These are phyloP conservation scores for Mycosphaerella sp. DNA, from an alignment of 2,329 filamentous ascomycete species.

Conservation along the genomic window DNA sequence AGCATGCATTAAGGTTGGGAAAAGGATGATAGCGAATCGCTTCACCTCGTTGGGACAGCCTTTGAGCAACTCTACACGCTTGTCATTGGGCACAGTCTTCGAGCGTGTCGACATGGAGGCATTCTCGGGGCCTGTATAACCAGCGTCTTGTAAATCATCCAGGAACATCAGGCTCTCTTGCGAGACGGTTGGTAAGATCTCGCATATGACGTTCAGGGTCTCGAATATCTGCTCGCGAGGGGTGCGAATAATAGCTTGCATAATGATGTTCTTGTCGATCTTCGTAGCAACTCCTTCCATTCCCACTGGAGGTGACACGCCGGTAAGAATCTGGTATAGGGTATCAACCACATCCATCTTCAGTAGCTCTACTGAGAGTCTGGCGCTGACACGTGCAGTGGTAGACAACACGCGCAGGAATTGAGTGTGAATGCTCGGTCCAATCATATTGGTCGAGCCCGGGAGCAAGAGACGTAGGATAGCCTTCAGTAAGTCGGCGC, in stretches of 20 bases:
- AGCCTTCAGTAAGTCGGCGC: slow-evolving; percentile 75
- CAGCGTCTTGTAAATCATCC: slow-evolving; percentile 45
- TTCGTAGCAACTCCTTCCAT: slow-evolving; percentile 73
- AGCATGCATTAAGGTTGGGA: slow-evolving; percentile 91
- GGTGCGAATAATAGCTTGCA: slow-evolving; percentile 95
- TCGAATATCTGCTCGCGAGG: slow-evolving; percentile 95
- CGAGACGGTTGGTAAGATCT: slow-evolving; percentile 73
- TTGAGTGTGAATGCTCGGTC: slow-evolving; percentile 89
- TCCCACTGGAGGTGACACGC: slow-evolving; percentile 80
- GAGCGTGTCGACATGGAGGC: slow-evolving; percentile 39
- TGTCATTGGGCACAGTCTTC: slow-evolving; percentile 63
- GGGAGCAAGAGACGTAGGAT: slow-evolving; percentile 83
- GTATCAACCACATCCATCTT: slow-evolving; percentile 98
- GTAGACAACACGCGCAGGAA: slow-evolving; percentile 89
- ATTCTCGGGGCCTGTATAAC: slow-evolving; percentile 43
- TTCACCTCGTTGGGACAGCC: slow-evolving; percentile 82
- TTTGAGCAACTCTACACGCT: slow-evolving; percentile 71
- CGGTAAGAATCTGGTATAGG: slow-evolving; percentile 92
- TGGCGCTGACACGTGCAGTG: slow-evolving; percentile 80
- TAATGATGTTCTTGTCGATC: slow-evolving; percentile 93
- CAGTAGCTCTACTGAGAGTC: slow-evolving; percentile 79
- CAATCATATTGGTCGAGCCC: slow-evolving; percentile 91
- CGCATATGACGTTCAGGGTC: slow-evolving; percentile 94
- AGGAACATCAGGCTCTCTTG: slow-evolving; percentile 48
- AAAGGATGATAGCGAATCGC: slow-evolving; percentile 84